These are phyloP conservation scores for Senna siamea DNA, from an alignment of 306 rosid genomes.

Conservation along the genomic window DNA sequence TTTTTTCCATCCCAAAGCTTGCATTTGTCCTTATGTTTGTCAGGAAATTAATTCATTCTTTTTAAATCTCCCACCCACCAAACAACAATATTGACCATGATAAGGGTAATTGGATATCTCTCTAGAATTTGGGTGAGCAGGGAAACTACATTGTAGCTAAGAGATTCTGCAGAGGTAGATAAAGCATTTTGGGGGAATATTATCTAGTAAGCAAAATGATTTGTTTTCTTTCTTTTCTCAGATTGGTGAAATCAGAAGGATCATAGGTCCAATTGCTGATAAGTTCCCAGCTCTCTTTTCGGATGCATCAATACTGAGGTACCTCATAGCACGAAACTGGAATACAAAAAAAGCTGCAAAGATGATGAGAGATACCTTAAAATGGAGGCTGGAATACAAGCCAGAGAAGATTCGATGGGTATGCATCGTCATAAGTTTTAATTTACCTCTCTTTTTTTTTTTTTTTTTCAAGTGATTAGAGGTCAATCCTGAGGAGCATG, in stretches of 20 bases:
- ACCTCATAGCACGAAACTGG: constrained; percentile 72
- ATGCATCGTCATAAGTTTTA: constrained; percentile 26
- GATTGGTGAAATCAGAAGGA: constrained; percentile 62
- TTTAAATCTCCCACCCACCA: neutral
- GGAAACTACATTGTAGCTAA: constrained; percentile 6
- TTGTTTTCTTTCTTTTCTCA: constrained; percentile 36
- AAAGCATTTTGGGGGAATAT: neutral
- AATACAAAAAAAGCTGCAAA: constrained; percentile 62
- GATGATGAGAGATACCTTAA: constrained; percentile 67
- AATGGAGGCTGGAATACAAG: constrained; percentile 77
- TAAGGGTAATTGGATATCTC: constrained; percentile 13
- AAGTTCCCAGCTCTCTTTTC: constrained; percentile 60
- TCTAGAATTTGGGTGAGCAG: constrained; percentile 28
- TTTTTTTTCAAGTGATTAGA: neutral
- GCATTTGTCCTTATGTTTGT: neutral
- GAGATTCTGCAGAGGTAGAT: constrained; percentile 15
- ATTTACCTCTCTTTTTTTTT: neutral
- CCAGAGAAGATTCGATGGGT: constrained; percentile 83
- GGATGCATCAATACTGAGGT: constrained; percentile 66
- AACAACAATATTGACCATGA: constrained; percentile 1
- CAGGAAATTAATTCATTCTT: neutral
- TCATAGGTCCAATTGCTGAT: constrained; percentile 68
- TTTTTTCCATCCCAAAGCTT: constrained; percentile 21
- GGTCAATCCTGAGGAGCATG: constrained; percentile 3
- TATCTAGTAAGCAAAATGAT: constrained; percentile 25